Base-by-base conservation (phyloP, 2,329 filamentous ascomycete genomes). In the Drechslerella coelobrocha region DNA sequence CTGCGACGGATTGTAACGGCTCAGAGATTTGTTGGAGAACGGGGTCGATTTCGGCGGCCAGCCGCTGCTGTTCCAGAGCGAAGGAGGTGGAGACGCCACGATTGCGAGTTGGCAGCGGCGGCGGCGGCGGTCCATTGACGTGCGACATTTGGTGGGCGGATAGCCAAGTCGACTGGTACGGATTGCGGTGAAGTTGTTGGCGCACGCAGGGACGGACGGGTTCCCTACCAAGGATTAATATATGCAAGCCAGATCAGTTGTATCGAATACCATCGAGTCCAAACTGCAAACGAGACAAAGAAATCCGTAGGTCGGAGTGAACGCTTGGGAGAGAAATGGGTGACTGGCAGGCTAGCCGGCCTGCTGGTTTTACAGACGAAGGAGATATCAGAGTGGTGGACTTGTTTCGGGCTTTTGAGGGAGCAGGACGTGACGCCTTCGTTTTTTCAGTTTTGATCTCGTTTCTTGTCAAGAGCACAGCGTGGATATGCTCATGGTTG, bases 11-110 rank as follows among this genome's bases (percentile, higher is more conserved):
- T 75, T 73, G 68, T 75, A 78, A 68, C 77, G 77, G 52, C 48
- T 72, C 50, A 78, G 77, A 51, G 51, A 81, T 74, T 61, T 78
- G 75, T n/a, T 78, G 76, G 56, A 81, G 76, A 19, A 78, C 73
- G 24, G 80, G 79, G 8, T 75, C 74, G 60, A 81, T 75, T 72
- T 80, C 79, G 47, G 77, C 75, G 48, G 75, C 76, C 47, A 80
- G 74, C 69, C 76, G 77, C 73, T 79, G 68, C 47, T 65, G 60
- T 57, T 57, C 62, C 43, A 45, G 73, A 53, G 55, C 66, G 52
- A 68, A 72, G 54, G 61, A 75, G 47, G 73, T 73, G 47, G 74
- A 72, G 23, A 73, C 73, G 31, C 63, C 72, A 55, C 71, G 66
- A 31, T 55, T 52, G 39, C 62, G 59, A 17, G 45, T 50, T 48